These are phyloP conservation scores for Rhododendron ovatum DNA, from an alignment of 148 eudicot species.

Conservation along the genomic window DNA sequence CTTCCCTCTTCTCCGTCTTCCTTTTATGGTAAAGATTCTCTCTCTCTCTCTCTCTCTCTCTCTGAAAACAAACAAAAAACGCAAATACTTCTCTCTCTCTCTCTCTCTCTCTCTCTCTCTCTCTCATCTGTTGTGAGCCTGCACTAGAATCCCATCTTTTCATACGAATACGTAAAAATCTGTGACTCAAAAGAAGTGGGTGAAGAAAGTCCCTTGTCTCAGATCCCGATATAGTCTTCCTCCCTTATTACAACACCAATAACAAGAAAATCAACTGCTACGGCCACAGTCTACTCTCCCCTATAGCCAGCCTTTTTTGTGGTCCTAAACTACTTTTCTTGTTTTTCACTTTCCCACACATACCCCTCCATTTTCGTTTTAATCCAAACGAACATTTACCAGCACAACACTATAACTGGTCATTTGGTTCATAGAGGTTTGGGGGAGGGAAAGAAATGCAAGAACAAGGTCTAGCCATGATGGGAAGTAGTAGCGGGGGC, in stretches of 20 bases:
- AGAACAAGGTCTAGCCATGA: slow-evolving; percentile 67
- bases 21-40: slow-evolving; percentile 11
- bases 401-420: not conserved
- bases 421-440: not conserved
- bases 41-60: slow-evolving; percentile 4
- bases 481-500: slow-evolving; percentile 27
- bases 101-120: not conserved
- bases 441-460: slow-evolving; percentile 39
- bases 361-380: not conserved
- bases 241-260: not conserved
- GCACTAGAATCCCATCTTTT: not conserved
- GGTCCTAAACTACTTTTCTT: slow-evolving; percentile 28
- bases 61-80: not conserved
- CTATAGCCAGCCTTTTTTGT: slow-evolving; percentile 7
- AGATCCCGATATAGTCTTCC: slow-evolving; percentile 34
- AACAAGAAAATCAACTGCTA: slow-evolving; percentile 9
- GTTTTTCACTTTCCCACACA: slow-evolving; percentile 4
- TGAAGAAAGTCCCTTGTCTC: slow-evolving; percentile 32
- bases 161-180: slow-evolving; percentile 26
- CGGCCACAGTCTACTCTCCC: not conserved
- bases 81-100: not conserved
- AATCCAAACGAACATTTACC: not conserved
- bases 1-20: not conserved
- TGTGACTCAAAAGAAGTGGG: slow-evolving; percentile 20
- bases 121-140: slow-evolving; percentile 9